phyloP scores from a whole-genome alignment of 805 yeast genomes.

The Nakazawaea wickerhamii region DNA sequence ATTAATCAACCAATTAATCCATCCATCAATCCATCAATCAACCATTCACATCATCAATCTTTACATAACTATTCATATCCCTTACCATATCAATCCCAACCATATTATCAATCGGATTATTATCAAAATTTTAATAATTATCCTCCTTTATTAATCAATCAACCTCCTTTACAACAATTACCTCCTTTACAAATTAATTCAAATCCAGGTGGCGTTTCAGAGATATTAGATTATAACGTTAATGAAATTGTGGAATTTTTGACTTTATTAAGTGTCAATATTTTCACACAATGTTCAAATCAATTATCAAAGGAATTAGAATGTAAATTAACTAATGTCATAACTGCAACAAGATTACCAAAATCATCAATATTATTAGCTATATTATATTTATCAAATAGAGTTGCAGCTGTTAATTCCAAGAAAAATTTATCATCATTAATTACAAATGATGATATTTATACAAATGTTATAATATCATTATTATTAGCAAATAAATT shows the following conservation, averaged over 20 bases:
- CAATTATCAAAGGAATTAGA: constrained; percentile 37
- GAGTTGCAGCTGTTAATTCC: constrained; percentile 26
- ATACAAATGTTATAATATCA: constrained; percentile 56
- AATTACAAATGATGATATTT: constrained; percentile 35
- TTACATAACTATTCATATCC: background rate
- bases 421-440: too few species aligned
- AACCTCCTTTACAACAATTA: too few species aligned
- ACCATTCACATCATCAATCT: too few species aligned
- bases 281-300: constrained; percentile 47
- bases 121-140: too few species aligned
- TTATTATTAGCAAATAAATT: constrained; percentile 86
- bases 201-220: constrained; percentile 59
- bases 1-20: too few species aligned
- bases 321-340: constrained; percentile 56
- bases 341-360: constrained; percentile 85
- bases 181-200: constrained; percentile 13
- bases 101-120: constrained; percentile 14
- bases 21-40: too few species aligned
- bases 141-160: too few species aligned
- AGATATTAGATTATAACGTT: constrained; percentile 75
- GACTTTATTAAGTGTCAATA: constrained; percentile 65
- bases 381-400: constrained; percentile 69
- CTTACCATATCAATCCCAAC: constrained; percentile 7
- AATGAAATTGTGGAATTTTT: constrained; percentile 75
- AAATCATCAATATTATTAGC: constrained; percentile 75